These are phyloP conservation scores for Arthroderma sp. DNA, from an alignment of 2,329 filamentous ascomycete genomes.

Conservation along the genomic window DNA sequence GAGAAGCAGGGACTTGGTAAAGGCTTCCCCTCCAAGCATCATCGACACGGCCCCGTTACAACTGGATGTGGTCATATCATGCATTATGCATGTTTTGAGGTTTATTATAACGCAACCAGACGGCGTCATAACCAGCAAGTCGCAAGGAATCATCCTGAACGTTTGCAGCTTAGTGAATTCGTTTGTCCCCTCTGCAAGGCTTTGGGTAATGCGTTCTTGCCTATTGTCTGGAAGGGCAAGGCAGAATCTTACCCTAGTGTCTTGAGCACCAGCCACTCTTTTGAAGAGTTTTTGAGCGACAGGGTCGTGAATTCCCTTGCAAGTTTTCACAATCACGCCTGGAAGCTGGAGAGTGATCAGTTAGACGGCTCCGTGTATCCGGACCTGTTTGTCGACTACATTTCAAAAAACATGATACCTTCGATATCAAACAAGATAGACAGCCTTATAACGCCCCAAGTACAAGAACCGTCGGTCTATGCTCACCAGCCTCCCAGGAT, in stretches of 20 bases:
- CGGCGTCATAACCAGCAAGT: conserved; percentile 84
- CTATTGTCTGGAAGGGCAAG: conserved; percentile 88
- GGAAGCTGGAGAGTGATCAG: conserved; percentile 26
- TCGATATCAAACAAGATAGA: conserved; percentile 33
- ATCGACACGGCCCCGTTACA: conserved; percentile 63
- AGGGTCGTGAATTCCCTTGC: conserved; percentile 40
- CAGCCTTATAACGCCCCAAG: conserved; percentile 18
- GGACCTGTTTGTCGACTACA: conserved; percentile 40
- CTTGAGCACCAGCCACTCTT: conserved; percentile 47
- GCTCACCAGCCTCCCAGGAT: conserved; percentile 18
- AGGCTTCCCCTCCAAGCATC: conserved; percentile 62
- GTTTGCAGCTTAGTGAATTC: conserved; percentile 68
- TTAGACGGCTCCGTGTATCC: conserved; percentile 27
- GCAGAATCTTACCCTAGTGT: conserved; percentile 69
- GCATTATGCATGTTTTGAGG: conserved; percentile 92
- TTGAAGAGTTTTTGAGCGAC: conserved; percentile 55
- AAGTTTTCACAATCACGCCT: conserved; percentile 36
- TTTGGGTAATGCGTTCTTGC: conserved; percentile 84
- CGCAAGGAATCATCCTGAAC: conserved; percentile 83
- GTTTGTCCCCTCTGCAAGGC: conserved; percentile 96
- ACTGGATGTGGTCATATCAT: conserved; percentile 95
- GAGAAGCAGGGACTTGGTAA: conserved; percentile 78
- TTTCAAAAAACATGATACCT: conserved; percentile 37
- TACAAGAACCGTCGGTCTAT: conserved; percentile 18
- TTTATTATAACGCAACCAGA: conserved; percentile 72